Conservation (phyloP, 2,329 filamentous ascomycete species). For the Penicillium italicum region DNA sequence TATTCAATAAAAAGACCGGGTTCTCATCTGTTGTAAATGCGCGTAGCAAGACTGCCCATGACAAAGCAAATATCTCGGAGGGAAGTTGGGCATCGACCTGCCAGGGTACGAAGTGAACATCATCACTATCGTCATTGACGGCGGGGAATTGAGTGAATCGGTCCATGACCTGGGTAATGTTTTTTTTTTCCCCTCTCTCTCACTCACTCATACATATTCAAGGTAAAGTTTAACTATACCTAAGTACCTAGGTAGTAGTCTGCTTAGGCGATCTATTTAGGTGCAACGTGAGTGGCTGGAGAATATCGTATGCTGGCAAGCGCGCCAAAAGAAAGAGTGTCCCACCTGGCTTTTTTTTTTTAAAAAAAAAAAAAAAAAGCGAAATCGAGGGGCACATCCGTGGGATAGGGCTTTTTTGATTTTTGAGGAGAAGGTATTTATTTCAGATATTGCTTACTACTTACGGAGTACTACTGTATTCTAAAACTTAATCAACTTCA, state of each 20-base stretch:
- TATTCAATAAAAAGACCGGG: slow-evolving; percentile 32
- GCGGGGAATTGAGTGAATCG: slow-evolving; percentile 23
- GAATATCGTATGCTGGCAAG: slow-evolving; percentile 7
- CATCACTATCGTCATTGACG: slow-evolving; percentile 15
- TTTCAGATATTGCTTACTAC: too few relatives aligned
- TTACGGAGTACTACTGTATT: too few relatives aligned
- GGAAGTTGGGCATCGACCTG: slow-evolving; percentile 18
- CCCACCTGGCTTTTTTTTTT: neutral
- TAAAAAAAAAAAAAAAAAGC: neutral
- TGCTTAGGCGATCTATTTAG: slow-evolving; percentile 19
- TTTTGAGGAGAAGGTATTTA: too few relatives aligned
- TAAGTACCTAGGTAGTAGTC: neutral
- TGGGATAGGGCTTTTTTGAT: neutral
- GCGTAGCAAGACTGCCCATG: slow-evolving; percentile 32
- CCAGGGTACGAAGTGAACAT: slow-evolving; percentile 15
- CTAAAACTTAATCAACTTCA: too few relatives aligned
- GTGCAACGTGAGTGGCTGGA: slow-evolving; percentile 17
- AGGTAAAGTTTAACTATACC: slow-evolving; percentile 15
- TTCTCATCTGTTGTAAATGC: slow-evolving; percentile 32
- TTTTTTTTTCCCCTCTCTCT: neutral
- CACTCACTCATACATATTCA: slow-evolving; percentile 12
- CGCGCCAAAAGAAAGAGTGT: neutral
- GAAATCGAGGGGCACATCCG: neutral
- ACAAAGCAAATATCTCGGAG: slow-evolving; percentile 19
- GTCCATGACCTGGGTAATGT: slow-evolving; percentile 18